Evolutionary conservation across 2,329 filamentous ascomycete species (phyloP).

Genomic region (Microdochium paspali): DNA sequence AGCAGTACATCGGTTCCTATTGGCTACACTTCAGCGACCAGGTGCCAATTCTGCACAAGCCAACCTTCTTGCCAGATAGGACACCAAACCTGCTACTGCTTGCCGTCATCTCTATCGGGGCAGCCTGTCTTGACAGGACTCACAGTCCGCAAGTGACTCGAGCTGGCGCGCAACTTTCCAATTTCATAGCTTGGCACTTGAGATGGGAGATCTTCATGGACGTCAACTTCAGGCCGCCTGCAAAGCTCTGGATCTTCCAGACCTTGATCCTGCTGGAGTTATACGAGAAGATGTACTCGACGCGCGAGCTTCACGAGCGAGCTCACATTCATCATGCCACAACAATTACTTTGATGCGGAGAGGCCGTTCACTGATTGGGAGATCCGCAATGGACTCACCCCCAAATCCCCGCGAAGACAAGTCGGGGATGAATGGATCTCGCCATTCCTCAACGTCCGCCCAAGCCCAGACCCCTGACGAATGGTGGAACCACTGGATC

Average conservation of each 20-base stretch:
- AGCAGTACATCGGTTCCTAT: constrained; percentile 85
- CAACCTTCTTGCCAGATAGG: constrained; percentile 82
- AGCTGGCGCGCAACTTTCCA: constrained; percentile 72
- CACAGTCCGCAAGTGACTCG: constrained; percentile 66
- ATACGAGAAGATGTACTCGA: constrained; percentile 98
- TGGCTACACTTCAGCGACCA: constrained; percentile 95
- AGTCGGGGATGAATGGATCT: constrained; percentile 36
- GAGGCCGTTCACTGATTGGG: constrained; percentile 84
- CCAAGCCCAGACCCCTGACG: constrained; percentile 61
- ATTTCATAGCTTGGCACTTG: constrained; percentile 88
- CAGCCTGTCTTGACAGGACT: constrained; percentile 76
- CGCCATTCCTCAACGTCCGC: constrained; percentile 54
- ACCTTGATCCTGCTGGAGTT: constrained; percentile 79
- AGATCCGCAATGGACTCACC: constrained; percentile 78
- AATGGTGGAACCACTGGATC: constrained; percentile 96
- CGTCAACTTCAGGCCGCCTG: constrained; percentile 77
- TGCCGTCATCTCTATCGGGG: constrained; percentile 86
- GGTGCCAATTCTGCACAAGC: constrained; percentile 87
- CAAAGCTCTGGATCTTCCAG: constrained; percentile 95
- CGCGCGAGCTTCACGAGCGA: constrained; percentile 80
- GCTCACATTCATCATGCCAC: constrained; percentile 96
- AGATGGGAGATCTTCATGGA: constrained; percentile 95
- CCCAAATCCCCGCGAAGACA: constrained; percentile 59
- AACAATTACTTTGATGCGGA: constrained; percentile 88
- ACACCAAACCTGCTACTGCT: constrained; percentile 79